A percentile compares a stretch with the other conserved stretches of the same genome.
Conservation (phyloP, 163 green algal species). For the Volvox carteri region DNA sequence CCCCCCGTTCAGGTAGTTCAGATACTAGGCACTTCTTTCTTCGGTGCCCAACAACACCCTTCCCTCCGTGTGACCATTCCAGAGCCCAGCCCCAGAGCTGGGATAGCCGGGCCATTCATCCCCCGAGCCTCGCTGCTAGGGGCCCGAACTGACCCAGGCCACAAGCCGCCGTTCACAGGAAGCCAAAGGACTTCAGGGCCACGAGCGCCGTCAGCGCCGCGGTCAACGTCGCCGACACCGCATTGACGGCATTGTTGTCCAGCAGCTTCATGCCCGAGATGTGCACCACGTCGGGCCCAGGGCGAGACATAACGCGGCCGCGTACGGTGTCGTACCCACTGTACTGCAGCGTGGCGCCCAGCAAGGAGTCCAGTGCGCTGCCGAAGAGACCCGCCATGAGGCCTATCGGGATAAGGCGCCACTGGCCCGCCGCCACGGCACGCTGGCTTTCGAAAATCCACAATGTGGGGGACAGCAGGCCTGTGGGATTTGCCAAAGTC, state of each 20-base stretch:
- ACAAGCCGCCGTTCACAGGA: too few relatives aligned
- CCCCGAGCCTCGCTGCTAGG: too few relatives aligned
- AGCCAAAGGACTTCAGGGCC: slow-evolving; percentile 70
- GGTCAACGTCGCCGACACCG: slow-evolving; percentile 77
- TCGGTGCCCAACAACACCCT: too few relatives aligned
- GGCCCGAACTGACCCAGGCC: too few relatives aligned
- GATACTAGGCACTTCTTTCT: too few relatives aligned
- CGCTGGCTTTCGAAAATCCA: slow-evolving; percentile 71
- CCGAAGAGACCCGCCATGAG: slow-evolving; percentile 87
- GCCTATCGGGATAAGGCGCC: slow-evolving; percentile 82
- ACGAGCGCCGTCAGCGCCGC: slow-evolving; percentile 66
- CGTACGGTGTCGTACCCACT: slow-evolving; percentile 82
- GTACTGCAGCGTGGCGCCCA: slow-evolving; percentile 96
- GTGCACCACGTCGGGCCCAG: slow-evolving; percentile 79
- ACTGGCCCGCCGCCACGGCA: slow-evolving; percentile 73
- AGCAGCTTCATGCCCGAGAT: slow-evolving; percentile 88
- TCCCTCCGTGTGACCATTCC: too few relatives aligned
- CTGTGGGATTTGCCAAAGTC: too few relatives aligned
- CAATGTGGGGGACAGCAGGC: slow-evolving; percentile 70
- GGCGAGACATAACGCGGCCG: slow-evolving; percentile 79
- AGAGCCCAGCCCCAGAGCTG: too few relatives aligned
- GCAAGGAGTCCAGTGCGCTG: slow-evolving; percentile 91
- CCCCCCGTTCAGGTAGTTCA: too few relatives aligned
- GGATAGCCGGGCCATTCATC: too few relatives aligned
- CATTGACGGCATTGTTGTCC: slow-evolving; percentile 94